Base-by-base conservation (phyloP, 148 eudicot species). In the Persicaria maculosa region DNA sequence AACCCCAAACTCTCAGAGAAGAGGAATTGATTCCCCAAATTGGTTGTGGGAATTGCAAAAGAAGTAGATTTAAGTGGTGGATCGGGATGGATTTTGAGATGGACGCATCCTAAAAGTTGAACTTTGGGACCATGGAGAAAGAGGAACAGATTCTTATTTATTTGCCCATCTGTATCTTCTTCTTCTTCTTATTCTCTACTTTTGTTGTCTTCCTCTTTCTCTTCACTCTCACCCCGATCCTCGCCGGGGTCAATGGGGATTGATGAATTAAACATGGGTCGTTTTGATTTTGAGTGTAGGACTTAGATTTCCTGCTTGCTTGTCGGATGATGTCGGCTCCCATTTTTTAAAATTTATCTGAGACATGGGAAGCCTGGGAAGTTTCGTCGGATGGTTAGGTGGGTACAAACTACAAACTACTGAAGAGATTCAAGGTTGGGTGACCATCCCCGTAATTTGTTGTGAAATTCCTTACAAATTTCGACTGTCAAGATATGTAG, bases 241-340 rank as follows among this genome's bases (percentile, higher is more conserved):
- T 52, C 4, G 57, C 17, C n/a, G 57, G 16, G 14, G 68, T 62
- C 44, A 62, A 62, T 44, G 68, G 52, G 44, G 44, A 1, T 25
- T 25, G 46, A 65, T 65, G 70, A 65, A 65, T 14, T 65, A 9
- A 65, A 12, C 46, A 65, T 65, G 46, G 69, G 69, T 36, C 17
- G 70, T 65, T 36, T 65, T 65, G 70, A 43, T 14, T 36, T 52
- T 65, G 70, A 65, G 70, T 40, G 46, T 1, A 65, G n/a, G 46
- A 43, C 4, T 65, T 40, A 45, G 36, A 46, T 65, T 43, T 65
- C 46, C 36, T 65, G 47, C 70, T 19, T 19, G 64, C 10, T 40
- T 65, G 46, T 14, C 70, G 68, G 68, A 62, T 62, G 68, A 31
- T 62, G 44, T 62, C 68, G 70, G 70, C 70, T 1, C 44, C 46